Base-by-base conservation (phyloP, 495 filamentous ascomycete genomes). In the Lophiostoma macrostomum region DNA sequence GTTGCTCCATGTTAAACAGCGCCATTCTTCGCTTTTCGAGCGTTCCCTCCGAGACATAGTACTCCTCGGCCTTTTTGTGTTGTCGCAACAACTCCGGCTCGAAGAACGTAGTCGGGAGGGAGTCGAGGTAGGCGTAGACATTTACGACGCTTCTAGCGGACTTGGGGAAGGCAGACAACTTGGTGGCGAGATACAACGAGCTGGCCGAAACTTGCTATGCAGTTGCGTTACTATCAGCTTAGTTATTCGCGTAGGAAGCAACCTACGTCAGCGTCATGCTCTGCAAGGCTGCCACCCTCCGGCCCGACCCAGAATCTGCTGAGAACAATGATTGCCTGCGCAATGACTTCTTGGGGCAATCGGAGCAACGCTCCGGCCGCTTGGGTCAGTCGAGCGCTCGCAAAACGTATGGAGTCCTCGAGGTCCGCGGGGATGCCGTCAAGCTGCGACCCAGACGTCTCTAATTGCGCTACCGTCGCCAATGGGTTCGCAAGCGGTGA, bases 151-250 rank as follows among this genome's bases (percentile, higher is more conserved):
- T 87, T 42, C 91, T 81, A 0, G 90, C 84, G 12, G 83, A 84
- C 25, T 82, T 79, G 0, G 90, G 87, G 54, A 80, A 74, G 12
- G 87, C 80, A 23, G 90, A 88, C 37, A 93, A 74, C 69, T 98
- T 98, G 19, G 93, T 80, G 24, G 82, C 79, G 54, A 96, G 78
- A 74, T 87, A 97, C 49, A 97, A 63, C 3, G 82, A 74, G 12
- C 88, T 87, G 28, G 90, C 88, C 22, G 90, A 94, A 43, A 87
- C 76, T 68, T 91, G 83, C 85, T 95, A 64, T n/a, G n/a, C n/a
- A n/a, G n/a, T n/a, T n/a, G n/a, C 25, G 23, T 14, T 14, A 7
- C 18, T 11, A 19, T 48, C 37, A 48, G 44, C 34, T 5, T 5
- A 37, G 5, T 35, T 2, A 57, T 30, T 12, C 5, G 14, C 14